Evolutionary conservation across 805 yeast species (phyloP).

Genomic region (Saccharomycopsis schoenii): DNA sequence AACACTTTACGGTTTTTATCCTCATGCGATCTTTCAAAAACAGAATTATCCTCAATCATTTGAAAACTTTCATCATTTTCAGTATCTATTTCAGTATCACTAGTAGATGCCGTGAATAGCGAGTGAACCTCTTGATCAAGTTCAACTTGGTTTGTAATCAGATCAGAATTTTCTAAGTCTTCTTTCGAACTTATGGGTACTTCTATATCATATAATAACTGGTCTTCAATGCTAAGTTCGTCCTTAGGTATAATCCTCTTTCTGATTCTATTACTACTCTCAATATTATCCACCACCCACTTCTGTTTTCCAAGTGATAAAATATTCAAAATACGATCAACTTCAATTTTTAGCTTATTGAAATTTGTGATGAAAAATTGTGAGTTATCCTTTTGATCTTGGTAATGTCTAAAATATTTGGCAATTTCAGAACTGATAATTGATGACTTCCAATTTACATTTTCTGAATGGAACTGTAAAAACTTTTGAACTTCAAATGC

Average conservation of each 20-base stretch:
- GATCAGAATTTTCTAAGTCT: constrained; percentile 14
- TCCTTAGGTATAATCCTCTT: constrained; percentile 48
- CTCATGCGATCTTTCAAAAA: constrained; percentile 33
- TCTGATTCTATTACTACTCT: constrained; percentile 60
- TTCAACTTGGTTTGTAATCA: constrained; percentile 12
- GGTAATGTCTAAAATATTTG: constrained; percentile 42
- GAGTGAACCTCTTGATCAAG: neutral
- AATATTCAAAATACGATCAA: constrained; percentile 27
- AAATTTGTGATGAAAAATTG: constrained; percentile 39
- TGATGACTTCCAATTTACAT: constrained; percentile 28
- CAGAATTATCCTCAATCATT: constrained; percentile 32
- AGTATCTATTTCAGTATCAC: constrained; percentile 14
- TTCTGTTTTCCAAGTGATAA: constrained; percentile 17
- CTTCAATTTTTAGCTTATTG: constrained; percentile 36
- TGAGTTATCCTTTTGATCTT: constrained; percentile 57
- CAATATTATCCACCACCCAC: constrained; percentile 57
- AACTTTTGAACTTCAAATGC: constrained; percentile 19
- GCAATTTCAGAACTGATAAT: constrained; percentile 37
- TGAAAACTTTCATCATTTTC: constrained; percentile 30
- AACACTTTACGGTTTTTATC: constrained; percentile 70
- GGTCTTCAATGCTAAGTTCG: constrained; percentile 36
- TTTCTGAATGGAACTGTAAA: constrained; percentile 25
- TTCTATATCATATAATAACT: constrained; percentile 31
- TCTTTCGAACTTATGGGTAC: constrained; percentile 26
- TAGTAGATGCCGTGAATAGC: neutral